Conservation (phyloP, 768 basidiomycete species). For the Lyophyllum shimeji region DNA sequence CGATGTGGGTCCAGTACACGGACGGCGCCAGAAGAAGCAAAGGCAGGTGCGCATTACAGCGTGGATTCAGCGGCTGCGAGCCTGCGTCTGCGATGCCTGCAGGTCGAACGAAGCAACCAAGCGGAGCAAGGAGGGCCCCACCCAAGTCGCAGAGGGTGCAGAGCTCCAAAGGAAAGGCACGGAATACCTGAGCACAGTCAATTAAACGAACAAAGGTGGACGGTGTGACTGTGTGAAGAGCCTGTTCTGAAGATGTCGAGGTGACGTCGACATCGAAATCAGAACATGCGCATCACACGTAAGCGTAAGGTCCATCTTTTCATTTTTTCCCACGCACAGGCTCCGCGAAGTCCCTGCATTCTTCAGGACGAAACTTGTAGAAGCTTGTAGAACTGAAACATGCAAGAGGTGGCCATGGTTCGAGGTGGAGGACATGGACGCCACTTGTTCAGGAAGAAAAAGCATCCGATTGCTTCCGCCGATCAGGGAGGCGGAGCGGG, state of each 20-base stretch:
- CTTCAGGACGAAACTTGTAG: no score
- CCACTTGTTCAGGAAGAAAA: background rate
- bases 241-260: background rate
- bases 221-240: background rate
- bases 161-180: background rate
- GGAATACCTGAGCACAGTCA: background rate
- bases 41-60: background rate
- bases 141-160: background rate
- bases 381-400: background rate
- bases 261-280: background rate
- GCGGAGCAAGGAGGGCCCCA: background rate
- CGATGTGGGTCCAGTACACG: background rate
- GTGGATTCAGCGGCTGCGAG: background rate
- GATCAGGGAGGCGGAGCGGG: no score
- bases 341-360: background rate
- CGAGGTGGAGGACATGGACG: background rate
- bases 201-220: background rate
- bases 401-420: no score
- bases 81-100: background rate
- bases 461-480: background rate
- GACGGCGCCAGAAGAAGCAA: background rate
- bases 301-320: background rate
- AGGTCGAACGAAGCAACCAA: background rate
- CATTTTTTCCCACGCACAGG: slow-evolving; percentile 1
- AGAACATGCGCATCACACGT: background rate